Evolutionary conservation across 176 grass and related monocot genomes (phyloP).

Genomic region (Dendrocalamus sinicus): DNA sequence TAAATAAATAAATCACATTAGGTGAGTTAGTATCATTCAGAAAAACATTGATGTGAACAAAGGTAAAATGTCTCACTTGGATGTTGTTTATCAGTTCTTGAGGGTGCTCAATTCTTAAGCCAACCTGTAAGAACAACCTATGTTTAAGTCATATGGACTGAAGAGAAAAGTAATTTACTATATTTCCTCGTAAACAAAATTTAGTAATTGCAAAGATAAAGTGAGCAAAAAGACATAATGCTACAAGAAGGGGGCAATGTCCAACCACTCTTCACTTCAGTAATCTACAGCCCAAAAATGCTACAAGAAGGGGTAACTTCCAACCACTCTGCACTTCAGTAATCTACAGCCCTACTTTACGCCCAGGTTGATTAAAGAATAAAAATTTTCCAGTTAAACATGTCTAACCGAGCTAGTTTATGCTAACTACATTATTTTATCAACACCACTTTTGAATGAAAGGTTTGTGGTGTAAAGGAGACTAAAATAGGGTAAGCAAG

Average conservation of each 20-base stretch:
- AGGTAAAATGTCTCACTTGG: constrained; percentile 72
- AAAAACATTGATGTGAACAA: constrained; percentile 20
- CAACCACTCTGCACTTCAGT: no score
- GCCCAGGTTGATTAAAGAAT: background rate
- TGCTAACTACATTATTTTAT: constrained; percentile 16
- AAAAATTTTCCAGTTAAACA: background rate
- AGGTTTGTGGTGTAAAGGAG: background rate
- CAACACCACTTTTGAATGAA: background rate
- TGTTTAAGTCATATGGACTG: constrained; percentile 14
- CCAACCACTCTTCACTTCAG: background rate
- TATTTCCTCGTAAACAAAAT: constrained; percentile 5
- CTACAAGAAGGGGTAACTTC: no score
- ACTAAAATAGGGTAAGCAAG: background rate
- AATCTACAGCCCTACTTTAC: background rate
- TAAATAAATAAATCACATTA: constrained; percentile 22
- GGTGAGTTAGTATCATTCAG: background rate
- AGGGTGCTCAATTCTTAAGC: constrained; percentile 92
- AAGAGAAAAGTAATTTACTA: constrained; percentile 30
- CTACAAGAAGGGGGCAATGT: background rate
- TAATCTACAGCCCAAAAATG: background rate
- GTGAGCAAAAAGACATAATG: constrained; percentile 4
- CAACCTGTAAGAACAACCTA: constrained; percentile 64
- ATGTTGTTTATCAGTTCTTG: constrained; percentile 93
- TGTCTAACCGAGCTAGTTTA: constrained; percentile 1
- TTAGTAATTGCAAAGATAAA: constrained; percentile 27